A percentile compares a stretch with the other conserved stretches of the same genome.
Conservation (phyloP, 2,329 filamentous ascomycete genomes). For the Dichotomopilus funicola region DNA sequence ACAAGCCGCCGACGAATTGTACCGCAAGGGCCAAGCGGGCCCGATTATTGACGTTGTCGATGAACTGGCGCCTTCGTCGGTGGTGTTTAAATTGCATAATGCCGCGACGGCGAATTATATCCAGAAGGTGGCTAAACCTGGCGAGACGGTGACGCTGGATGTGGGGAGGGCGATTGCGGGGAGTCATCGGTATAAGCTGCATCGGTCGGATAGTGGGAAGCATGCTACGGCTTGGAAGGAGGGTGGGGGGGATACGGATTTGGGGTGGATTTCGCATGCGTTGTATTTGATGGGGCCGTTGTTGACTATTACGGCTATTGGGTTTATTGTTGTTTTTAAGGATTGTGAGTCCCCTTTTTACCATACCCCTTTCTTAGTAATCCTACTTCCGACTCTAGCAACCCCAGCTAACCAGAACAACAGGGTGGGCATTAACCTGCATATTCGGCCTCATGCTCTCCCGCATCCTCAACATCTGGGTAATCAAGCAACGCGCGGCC, state of each 20-base stretch:
- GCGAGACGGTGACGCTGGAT: slow-evolving; percentile 50
- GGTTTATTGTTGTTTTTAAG: slow-evolving; percentile 39
- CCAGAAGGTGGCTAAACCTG: slow-evolving; percentile 49
- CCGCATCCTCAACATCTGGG: slow-evolving; percentile 49
- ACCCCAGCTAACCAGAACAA: neutral
- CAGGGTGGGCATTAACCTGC: slow-evolving; percentile 43
- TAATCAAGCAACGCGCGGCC: slow-evolving; percentile 44
- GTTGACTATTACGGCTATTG: slow-evolving; percentile 39
- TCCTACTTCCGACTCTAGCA: neutral
- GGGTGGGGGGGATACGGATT: slow-evolving; percentile 27
- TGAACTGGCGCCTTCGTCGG: slow-evolving; percentile 26
- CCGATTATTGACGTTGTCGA: slow-evolving; percentile 35
- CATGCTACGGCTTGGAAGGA: slow-evolving; percentile 28
- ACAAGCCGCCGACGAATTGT: slow-evolving; percentile 47
- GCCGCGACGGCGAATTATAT: slow-evolving; percentile 48
- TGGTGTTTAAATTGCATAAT: slow-evolving; percentile 38
- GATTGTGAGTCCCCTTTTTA: slow-evolving; percentile 35
- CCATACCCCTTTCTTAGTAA: too few relatives aligned
- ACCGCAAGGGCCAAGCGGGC: slow-evolving; percentile 31
- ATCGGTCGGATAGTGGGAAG: slow-evolving; percentile 22
- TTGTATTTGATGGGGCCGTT: slow-evolving; percentile 43
- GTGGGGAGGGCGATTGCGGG: slow-evolving; percentile 45
- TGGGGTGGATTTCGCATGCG: slow-evolving; percentile 43
- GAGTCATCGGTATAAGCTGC: slow-evolving; percentile 26
- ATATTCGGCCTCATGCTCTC: slow-evolving; percentile 45